Base-by-base conservation (phyloP, 2,329 filamentous ascomycete species). In the Nigrospora oryzae region DNA sequence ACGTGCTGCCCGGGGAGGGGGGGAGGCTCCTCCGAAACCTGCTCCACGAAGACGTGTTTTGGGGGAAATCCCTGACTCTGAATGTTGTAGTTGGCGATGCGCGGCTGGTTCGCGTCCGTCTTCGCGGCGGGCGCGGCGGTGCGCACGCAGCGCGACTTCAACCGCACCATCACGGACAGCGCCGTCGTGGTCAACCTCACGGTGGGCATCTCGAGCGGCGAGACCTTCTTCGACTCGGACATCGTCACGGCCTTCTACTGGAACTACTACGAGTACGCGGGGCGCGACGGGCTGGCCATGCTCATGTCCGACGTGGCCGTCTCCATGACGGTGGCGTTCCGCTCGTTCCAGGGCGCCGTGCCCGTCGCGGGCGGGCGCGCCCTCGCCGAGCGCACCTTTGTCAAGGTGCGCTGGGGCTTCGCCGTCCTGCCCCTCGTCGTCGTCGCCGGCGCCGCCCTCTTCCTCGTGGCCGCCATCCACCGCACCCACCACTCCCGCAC, bases 201-300 rank as follows among this genome's bases (percentile, higher is more conserved):
- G 3, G 59, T 62, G 4, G 61, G 59, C 16, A 61, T 63, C 30
- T 57, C 58, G 2, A 56, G 51, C 8, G 59, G 60, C 12, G 52
- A 53, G 37, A 63, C 58, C 5, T 61, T 61, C 46, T 62, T 62
- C 49, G 60, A 62, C 43, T 61, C 57, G 1, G 63, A 66, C 43
- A 56, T 65, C 39, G 61, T 65, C 13, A 63, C 63, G 23, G 62
- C 62, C 3, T 65, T 66, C 40, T 66, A 65, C 52, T 64, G 61
- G 62, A 63, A 64, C 47, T 64, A 66, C 54, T 65, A 65, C 52
- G 53, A 65, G 43, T 65, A 65, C 37, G 48, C 53, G 1, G 30
- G 48, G 12, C n/a, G 32, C 7, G 43, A 48, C 43, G 63, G 63
- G 0, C 48, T 66, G 3, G 58, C 60, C 41, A 55, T 62, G 50